These are phyloP conservation scores for Asterella californica DNA, from an alignment of 225 moss, liverwort and hornwort species.

Conservation along the genomic window DNA sequence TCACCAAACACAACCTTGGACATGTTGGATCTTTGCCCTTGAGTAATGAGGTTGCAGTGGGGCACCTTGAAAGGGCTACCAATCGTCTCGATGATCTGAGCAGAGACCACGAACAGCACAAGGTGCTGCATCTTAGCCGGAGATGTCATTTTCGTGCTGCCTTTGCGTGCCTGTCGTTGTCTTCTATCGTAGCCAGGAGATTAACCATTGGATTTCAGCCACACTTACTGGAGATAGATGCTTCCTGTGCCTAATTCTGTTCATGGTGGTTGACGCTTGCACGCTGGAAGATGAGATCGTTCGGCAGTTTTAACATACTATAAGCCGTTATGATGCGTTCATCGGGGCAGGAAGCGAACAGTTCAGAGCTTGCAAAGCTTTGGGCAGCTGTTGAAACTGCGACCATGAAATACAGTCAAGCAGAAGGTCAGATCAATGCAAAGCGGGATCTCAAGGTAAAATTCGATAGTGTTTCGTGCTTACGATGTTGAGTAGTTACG, in stretches of 20 bases:
- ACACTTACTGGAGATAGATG: background rate
- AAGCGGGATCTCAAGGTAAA: slow-evolving; percentile 73
- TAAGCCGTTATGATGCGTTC: background rate
- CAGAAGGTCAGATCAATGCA: slow-evolving; percentile 57
- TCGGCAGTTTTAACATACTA: background rate
- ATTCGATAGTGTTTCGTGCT: background rate
- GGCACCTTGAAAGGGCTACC: slow-evolving; percentile 55
- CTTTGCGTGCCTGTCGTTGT: background rate
- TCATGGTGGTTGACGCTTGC: background rate
- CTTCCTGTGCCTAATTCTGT: too few species aligned
- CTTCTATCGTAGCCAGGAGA: background rate
- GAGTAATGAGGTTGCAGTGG: slow-evolving; percentile 53
- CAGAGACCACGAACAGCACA: slow-evolving; percentile 53
- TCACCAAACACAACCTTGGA: slow-evolving; percentile 68
- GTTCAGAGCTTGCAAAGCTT: slow-evolving; percentile 43
- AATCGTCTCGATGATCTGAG: slow-evolving; percentile 62
- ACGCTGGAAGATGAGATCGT: background rate
- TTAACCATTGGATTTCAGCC: background rate
- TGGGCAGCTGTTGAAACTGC: slow-evolving; percentile 70
- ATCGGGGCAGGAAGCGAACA: slow-evolving; percentile 56
- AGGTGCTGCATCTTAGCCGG: slow-evolving; percentile 41
- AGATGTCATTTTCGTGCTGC: background rate
- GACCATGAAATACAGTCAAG: slow-evolving; percentile 64
- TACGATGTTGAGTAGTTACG: background rate
- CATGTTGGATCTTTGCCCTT: slow-evolving; percentile 46